These are phyloP conservation scores for Pythium apleroticum DNA, from an alignment of 352 stramenopile genomes.

Conservation along the genomic window DNA sequence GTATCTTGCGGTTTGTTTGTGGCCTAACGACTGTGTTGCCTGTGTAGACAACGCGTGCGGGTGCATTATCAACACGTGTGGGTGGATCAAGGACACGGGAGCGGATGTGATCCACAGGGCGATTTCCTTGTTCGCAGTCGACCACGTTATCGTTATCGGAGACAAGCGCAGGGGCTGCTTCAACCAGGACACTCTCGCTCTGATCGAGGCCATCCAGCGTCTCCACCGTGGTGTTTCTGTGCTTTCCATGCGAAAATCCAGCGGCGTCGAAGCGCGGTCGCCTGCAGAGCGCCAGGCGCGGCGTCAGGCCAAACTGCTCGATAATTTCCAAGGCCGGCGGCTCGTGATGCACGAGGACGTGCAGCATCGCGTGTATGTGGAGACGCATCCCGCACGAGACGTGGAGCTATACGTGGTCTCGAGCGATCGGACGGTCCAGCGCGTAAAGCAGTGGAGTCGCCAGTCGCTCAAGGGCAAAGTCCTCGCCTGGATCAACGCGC, in stretches of 20 bases:
- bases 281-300: background rate
- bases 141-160: background rate
- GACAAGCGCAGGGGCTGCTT: background rate
- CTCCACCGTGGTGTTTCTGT: background rate
- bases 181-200: background rate
- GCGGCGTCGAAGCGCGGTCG: background rate
- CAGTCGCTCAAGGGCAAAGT: background rate
- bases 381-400: background rate
- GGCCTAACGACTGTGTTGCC: background rate
- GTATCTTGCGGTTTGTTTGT: background rate
- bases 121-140: background rate
- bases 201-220: background rate
- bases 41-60: background rate
- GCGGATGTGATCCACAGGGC: background rate
- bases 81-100: background rate
- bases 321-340: background rate
- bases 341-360: background rate
- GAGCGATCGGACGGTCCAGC: background rate
- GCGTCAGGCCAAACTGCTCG: constrained; percentile 1
- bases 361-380: background rate
- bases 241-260: background rate
- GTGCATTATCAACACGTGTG: constrained; percentile 8
- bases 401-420: background rate
- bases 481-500: background rate
- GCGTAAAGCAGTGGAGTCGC: background rate